Base-by-base conservation (phyloP, 306 rosid genomes). In the Fragaria vesca region DNA sequence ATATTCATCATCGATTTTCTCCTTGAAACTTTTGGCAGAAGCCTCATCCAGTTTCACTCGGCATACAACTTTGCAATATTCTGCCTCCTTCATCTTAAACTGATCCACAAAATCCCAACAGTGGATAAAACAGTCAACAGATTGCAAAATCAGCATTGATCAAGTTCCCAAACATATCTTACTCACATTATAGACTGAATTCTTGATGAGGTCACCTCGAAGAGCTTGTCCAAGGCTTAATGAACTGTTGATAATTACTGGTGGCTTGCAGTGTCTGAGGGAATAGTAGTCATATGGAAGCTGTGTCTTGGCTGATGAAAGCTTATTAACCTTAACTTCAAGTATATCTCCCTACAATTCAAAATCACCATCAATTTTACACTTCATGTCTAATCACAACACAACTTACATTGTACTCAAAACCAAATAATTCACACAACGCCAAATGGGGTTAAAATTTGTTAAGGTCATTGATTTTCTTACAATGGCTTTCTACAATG, bases 191-290 rank as follows among this genome's bases (percentile, higher is more conserved):
- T 89, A 95, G 12, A 89, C 81, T 36, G 99, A 95, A 81, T 88
- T 92, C 89, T 95, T 97, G 50, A 95, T 95, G 76, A 93, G 99
- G 77, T 93, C 99, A 71, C 97, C 99, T 26, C 97, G 91, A 69
- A 95, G 99, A 81, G 93, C 97, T 87, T 93, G 97, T 32, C 99
- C 97, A 81, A 93, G 88, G 81, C 93, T 91, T 82, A 93, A 97
- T 46, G 97, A 97, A 70, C 24, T 91, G 87, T 92, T 91, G 74
- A 78, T 0, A 78, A 95, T 89, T 79, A 87, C 67, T 12, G 20
- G 0, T 50, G 98, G 98, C 76, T 80, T 88, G 82, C 98, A 95
- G 79, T 92, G 92, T 16, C 90, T 87, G 79, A 95, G 79, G 90
- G 47, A 92, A 85, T 95, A 92, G 86, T 79, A 92, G 82, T 95